Evolutionary conservation across 129 eudicot species (phyloP), one percentile per base, ranked within the genome.

Genomic region (Saposhnikovia divaricata): DNA sequence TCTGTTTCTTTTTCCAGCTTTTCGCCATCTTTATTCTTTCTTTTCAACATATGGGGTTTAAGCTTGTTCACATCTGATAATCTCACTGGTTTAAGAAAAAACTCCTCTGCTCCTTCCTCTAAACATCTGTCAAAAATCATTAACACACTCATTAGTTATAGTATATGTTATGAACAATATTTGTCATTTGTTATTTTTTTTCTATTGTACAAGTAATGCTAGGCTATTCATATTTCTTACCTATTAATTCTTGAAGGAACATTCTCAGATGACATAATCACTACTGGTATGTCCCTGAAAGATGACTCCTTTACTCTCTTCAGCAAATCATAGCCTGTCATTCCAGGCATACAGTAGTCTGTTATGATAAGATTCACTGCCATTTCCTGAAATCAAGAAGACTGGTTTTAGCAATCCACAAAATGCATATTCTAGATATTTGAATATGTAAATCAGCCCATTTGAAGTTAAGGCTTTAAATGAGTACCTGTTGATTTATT

Each of bases 271-370:
- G 98, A 93, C 98, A 93, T 93, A 46, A 93, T 93, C 51, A 93
- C 97, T 16, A 93, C 98, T 3, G 98, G 98, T 87, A 93, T 91
- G 80, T 91, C 82, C 75, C 86, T 93, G 51, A 91, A 79, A 55
- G 89, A 81, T 47, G 98, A 84, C 83, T 89, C 98, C 93, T 93
- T 93, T 40, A 93, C 79, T 91, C 88, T 93, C 87, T 89, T 93
- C 80, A 93, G 93, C 89, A 93, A 88, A 87, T 93, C 98, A 87
- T 91, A 93, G 82, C 98, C 98, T 77, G 98, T 93, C 97, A 91
- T 93, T 85, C 93, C 98, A 57, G 98, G 98, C 98, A 93, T 93
- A 82, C 98, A 93, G 80, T 93, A 93, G 87, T 93, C 98, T 76
- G 98, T 93, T 66, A 93, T 93, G 28, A 93, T 88, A 51, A 93